Percentiles rank a stretch among this genome's conserved stretches.
Conservation (phyloP, 257 asterid genomes). For the Jacaranda mimosifolia region DNA sequence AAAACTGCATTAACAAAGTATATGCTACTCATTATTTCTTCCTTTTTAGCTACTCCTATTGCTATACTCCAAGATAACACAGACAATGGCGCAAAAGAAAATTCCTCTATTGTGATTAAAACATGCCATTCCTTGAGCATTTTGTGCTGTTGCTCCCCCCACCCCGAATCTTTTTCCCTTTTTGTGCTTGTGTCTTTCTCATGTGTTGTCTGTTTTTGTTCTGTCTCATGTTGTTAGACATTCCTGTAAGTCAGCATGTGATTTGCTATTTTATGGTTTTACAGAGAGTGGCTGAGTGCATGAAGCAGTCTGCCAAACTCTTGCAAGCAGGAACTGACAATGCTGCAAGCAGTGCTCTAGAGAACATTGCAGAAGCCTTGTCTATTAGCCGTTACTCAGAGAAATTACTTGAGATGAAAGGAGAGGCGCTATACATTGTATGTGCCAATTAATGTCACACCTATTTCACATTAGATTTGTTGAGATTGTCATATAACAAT, state of each 20-base stretch:
- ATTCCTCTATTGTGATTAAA: too few species aligned
- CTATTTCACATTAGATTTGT: conserved; percentile 18
- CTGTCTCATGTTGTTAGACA: not conserved
- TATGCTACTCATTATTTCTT: too few species aligned
- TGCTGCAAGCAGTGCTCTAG: conserved; percentile 67
- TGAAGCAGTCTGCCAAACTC: conserved; percentile 57
- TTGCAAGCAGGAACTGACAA: conserved; percentile 68
- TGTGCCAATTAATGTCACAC: conserved; percentile 40
- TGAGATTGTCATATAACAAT: not conserved
- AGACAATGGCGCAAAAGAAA: not conserved
- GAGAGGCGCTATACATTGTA: conserved; percentile 82
- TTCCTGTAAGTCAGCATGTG: conserved; percentile 23
- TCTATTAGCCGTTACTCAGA: conserved; percentile 79
- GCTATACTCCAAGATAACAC: too few species aligned
- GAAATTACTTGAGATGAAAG: conserved; percentile 84
- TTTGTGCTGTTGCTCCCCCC: not conserved
- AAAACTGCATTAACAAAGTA: too few species aligned
- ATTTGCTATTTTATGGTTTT: conserved; percentile 30
- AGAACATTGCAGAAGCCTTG: conserved; percentile 66
- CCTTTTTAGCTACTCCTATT: too few species aligned
- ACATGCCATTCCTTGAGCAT: not conserved
- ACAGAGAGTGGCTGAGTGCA: conserved; percentile 74
- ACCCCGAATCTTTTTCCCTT: too few species aligned
- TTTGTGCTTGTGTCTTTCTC: too few species aligned
- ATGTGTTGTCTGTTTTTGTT: not conserved